A percentile compares a stretch with the other conserved stretches of the same genome.
Conservation (phyloP, 768 basidiomycete genomes). For the Panellus pusillus region DNA sequence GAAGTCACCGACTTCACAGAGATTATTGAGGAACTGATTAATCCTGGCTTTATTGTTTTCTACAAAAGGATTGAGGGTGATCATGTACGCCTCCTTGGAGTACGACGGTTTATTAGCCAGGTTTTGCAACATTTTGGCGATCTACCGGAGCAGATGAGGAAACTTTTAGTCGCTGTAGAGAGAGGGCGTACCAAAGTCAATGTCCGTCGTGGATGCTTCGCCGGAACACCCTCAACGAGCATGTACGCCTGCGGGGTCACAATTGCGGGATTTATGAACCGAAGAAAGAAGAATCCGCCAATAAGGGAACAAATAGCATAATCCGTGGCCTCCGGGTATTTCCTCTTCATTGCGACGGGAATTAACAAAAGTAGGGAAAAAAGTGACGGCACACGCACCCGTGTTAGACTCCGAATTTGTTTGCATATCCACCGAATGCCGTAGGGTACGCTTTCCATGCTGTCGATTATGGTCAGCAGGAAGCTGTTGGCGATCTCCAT, state of each 20-base stretch:
- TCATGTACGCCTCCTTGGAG: conserved; percentile 98
- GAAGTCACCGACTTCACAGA: conserved; percentile 99
- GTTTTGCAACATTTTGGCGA: conserved; percentile 99
- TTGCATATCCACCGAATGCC: conserved; percentile 99
- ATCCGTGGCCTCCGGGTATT: conserved; percentile 98
- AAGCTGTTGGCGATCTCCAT: conserved; percentile 99
- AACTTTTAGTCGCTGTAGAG: neutral
- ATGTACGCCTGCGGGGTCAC: conserved; percentile 99
- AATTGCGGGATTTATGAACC: conserved; percentile 99
- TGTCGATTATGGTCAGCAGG: conserved; percentile 95
- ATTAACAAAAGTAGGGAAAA: conserved; percentile 4
- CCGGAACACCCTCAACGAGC: conserved; percentile 97
- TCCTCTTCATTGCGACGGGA: conserved; percentile 59
- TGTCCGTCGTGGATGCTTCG: conserved; percentile 95
- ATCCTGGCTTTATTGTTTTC: conserved; percentile 98
- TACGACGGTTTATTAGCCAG: conserved; percentile 98
- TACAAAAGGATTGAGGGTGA: conserved; percentile 96
- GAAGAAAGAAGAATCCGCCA: conserved; percentile 99
- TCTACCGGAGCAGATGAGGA: conserved; percentile 45
- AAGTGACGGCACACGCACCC: conserved; percentile 52
- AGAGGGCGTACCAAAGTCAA: conserved; percentile 76
- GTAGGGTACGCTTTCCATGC: conserved; percentile 97
- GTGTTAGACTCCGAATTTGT: conserved; percentile 94
- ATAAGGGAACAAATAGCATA: conserved; percentile 98
- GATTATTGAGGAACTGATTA: conserved; percentile 93